phyloP scores from a whole-genome alignment of 345 rosid species.

The Streptanthus diversifolius region DNA sequence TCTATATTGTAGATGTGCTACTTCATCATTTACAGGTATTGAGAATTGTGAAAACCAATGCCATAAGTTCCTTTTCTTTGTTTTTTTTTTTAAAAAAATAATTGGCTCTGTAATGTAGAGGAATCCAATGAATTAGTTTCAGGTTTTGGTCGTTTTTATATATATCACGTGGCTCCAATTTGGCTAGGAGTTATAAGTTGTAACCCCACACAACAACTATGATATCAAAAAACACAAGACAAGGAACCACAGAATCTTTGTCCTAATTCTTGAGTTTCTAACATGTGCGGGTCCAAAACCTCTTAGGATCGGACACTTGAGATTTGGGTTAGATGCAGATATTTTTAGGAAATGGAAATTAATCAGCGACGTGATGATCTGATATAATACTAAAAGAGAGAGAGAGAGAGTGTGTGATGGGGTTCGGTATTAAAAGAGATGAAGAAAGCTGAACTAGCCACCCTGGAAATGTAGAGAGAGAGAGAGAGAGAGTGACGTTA shows the following conservation, averaged over 20 bases:
- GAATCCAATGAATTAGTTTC: neutral
- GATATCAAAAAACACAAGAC: neutral
- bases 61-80: neutral
- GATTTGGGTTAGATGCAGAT: neutral
- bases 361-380: neutral
- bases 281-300: neutral
- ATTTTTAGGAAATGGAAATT: neutral
- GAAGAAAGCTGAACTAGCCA: slow-evolving; percentile 17
- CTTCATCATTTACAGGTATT: slow-evolving; percentile 5
- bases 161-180: neutral
- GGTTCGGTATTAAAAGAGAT: neutral
- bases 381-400: neutral
- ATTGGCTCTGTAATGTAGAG: neutral
- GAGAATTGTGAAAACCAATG: slow-evolving; percentile 16
- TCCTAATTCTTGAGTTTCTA: neutral
- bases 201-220: neutral
- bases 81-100: neutral
- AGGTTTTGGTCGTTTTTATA: neutral
- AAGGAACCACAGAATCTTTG: neutral
- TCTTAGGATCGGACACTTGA: neutral
- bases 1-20: neutral
- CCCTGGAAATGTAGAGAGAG: slow-evolving; percentile 23
- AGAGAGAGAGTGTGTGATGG: neutral
- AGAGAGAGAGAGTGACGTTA: slow-evolving; percentile 14
- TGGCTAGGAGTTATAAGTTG: neutral